Evolutionary conservation across 345 rosid genomes (phyloP).

Genomic region (Euphorbia pulcherrima): DNA sequence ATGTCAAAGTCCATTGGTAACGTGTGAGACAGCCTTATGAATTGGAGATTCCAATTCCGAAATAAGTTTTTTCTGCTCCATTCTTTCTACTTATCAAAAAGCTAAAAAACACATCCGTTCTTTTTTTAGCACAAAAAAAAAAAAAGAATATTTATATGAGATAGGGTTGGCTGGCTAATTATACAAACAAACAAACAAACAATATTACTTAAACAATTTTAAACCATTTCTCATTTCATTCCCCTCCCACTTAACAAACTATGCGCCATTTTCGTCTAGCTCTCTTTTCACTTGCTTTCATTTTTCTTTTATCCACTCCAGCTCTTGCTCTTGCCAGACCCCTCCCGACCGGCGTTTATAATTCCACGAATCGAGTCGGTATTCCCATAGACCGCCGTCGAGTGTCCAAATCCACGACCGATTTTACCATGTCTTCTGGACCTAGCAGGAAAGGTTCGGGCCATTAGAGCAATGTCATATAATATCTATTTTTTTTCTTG

Average conservation of each 20-base stretch:
- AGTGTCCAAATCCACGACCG: constrained; percentile 19
- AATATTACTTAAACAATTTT: too few relatives aligned
- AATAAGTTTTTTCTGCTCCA: constrained; percentile 35
- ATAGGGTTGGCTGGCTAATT: background rate
- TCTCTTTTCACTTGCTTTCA: constrained; percentile 31
- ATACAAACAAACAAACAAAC: too few relatives aligned
- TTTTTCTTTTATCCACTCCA: constrained; percentile 33
- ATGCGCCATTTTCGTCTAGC: constrained; percentile 38
- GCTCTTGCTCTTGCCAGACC: constrained; percentile 34
- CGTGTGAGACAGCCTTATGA: constrained; percentile 34
- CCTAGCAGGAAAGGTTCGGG: constrained; percentile 84
- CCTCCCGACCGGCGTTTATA: constrained; percentile 12
- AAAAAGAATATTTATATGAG: constrained; percentile 15
- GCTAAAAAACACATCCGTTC: constrained; percentile 30
- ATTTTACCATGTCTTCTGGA: constrained; percentile 52
- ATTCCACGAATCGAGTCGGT: background rate
- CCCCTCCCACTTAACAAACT: constrained; percentile 1
- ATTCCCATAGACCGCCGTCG: background rate
- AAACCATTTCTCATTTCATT: background rate
- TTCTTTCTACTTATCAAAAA: constrained; percentile 15
- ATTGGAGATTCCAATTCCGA: constrained; percentile 45
- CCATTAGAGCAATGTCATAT: constrained; percentile 33
- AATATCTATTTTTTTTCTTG: background rate
- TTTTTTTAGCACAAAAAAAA: constrained; percentile 29
- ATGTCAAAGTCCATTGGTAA: too few relatives aligned